phyloP scores from a whole-genome alignment of 441 rosid genomes.

The Gossypium gossypioides region DNA sequence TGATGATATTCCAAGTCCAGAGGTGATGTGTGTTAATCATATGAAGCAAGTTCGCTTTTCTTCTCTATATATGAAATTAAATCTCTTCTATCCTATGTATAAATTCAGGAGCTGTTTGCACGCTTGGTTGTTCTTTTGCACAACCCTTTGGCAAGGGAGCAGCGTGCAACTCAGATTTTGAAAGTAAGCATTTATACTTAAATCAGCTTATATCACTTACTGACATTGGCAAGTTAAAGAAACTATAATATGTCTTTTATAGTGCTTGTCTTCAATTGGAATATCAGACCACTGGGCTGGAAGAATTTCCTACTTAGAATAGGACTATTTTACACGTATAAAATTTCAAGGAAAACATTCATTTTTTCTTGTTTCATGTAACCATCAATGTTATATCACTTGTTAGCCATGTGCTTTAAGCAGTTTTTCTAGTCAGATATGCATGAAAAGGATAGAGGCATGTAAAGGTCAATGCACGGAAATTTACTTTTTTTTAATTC shows the following conservation, averaged over 20 bases:
- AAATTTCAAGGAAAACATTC: not conserved
- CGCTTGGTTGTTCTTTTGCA: slow-evolving; percentile 92
- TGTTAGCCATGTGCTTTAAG: slow-evolving; percentile 14
- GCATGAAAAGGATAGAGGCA: slow-evolving; percentile 2
- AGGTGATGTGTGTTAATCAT: slow-evolving; percentile 37
- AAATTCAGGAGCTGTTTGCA: slow-evolving; percentile 71
- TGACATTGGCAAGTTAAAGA: not conserved
- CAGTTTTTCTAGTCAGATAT: not conserved
- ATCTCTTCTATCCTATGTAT: slow-evolving; percentile 16
- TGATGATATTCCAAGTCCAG: slow-evolving; percentile 75
- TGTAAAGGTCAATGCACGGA: not conserved
- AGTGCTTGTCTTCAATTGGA: not conserved
- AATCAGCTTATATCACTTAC: slow-evolving; percentile 13
- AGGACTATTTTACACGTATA: not conserved
- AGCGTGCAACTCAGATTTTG: slow-evolving; percentile 80
- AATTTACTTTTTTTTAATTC: not conserved
- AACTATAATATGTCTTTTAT: not conserved
- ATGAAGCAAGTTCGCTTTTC: slow-evolving; percentile 10
- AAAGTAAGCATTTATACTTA: slow-evolving; percentile 40
- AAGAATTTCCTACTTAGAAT: not conserved
- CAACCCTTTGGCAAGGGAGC: slow-evolving; percentile 84
- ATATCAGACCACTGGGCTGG: not conserved
- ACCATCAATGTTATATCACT: slow-evolving; percentile 2
- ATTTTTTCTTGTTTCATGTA: slow-evolving; percentile 7
- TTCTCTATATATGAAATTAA: slow-evolving; percentile 4